Base-by-base conservation (phyloP, 345 rosid genomes). In the Populus pruinosa region DNA sequence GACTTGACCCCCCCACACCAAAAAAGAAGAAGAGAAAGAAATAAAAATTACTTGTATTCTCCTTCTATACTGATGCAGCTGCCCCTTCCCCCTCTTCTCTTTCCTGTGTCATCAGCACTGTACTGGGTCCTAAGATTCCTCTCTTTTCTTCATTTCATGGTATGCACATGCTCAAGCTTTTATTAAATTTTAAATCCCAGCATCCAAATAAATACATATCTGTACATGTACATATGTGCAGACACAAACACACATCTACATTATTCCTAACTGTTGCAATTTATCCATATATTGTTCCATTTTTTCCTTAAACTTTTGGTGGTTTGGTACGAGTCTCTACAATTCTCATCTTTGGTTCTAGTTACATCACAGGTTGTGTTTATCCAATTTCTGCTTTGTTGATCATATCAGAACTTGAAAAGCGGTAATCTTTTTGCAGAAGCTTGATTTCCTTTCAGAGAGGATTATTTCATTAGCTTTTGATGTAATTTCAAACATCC, bases 381-480 rank as follows among this genome's bases (percentile, higher is more conserved):
- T 80, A 77, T 75, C 68, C 59, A 29, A 53, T 78, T 82, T 56
- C 49, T 83, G 23, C 61, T 72, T 61, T 70, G 27, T 44, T 76
- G 76, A 63, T 56, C 29, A 33, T 41, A 67, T 55, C 62, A 62
- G 44, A 76, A 36, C 73, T 35, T 63, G 41, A 70, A 61, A 63
- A 62, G 31, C 70, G 10, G 35, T 86, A 20, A 49, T 70, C 29
- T 76, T 71, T 75, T 25, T 83, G 87, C 91, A 91, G 98, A 89
- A 87, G 79, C 91, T 91, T 55, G 92, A 86, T 86, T 85, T 83
- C 78, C 82, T 79, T 74, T 62, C 85, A n/a, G 93, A 90, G 86
- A 90, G 97, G 86, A 84, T 90, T 50, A 78, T 93, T 76, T 89
- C 97, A 70, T 85, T 90, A 78, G 93, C 92, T 74, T 91, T 91